Conservation (phyloP, 176 grass and related monocot genomes). For the Bothriochloa decipiens region DNA sequence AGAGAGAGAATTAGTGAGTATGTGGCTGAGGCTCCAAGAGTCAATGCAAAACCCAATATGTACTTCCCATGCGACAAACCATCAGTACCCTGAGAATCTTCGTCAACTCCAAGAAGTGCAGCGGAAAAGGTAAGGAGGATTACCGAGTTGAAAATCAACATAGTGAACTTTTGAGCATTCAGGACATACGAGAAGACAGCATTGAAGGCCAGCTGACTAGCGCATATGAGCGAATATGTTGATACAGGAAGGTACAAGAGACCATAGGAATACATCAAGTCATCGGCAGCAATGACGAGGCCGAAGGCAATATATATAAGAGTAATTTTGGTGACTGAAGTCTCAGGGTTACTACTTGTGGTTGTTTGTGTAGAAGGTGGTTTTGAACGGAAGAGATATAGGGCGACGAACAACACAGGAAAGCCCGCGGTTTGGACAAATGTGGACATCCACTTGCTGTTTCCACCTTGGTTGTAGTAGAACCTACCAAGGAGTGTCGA, state of each 20-base stretch:
- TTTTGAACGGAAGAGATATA: constrained; percentile 49
- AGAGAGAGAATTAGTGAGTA: constrained; percentile 95
- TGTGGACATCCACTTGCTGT: constrained; percentile 89
- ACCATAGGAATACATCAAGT: constrained; percentile 96
- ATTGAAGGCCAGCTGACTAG: constrained; percentile 94
- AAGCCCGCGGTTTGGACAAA: constrained; percentile 76
- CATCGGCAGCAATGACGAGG: constrained; percentile 74
- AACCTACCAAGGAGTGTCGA: constrained; percentile 82
- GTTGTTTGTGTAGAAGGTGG: constrained; percentile 35
- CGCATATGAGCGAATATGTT: constrained; percentile 90
- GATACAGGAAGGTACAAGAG: constrained; percentile 87
- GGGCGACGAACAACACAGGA: constrained; percentile 64
- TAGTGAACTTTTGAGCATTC: constrained; percentile 84
- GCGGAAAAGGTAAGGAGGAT: constrained; percentile 79
- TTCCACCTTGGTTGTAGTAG: constrained; percentile 95
- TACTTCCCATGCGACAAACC: constrained; percentile 50
- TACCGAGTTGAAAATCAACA: constrained; percentile 76
- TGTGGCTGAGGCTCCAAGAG: constrained; percentile 78
- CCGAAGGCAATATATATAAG: constrained; percentile 76
- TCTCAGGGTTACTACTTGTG: constrained; percentile 26
- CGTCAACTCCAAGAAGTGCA: constrained; percentile 69
- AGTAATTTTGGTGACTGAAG: constrained; percentile 49
- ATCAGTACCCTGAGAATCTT: constrained; percentile 44
- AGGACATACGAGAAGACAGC: constrained; percentile 82
- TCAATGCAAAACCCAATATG: constrained; percentile 66